Conservation (phyloP, 2,329 filamentous ascomycete species). For the Diplodia intermedia region DNA sequence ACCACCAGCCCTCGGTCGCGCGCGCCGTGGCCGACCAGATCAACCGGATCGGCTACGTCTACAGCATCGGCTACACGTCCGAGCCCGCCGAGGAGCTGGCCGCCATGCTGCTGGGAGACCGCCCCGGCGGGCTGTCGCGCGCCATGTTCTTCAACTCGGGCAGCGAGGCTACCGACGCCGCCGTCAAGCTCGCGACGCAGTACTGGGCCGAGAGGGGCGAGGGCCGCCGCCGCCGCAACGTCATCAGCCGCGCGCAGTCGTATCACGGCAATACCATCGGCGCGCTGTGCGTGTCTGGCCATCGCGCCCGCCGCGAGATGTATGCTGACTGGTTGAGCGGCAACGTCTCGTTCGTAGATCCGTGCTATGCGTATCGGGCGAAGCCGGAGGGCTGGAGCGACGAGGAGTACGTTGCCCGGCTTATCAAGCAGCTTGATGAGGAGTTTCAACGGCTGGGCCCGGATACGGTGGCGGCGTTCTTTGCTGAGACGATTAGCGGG, state of each 20-base stretch:
- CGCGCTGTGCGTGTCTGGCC: slow-evolving; percentile 52
- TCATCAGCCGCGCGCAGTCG: slow-evolving; percentile 55
- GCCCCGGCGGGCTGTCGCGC: slow-evolving; percentile 28
- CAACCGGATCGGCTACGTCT: slow-evolving; percentile 31
- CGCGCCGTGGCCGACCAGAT: slow-evolving; percentile 29
- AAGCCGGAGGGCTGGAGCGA: slow-evolving; percentile 47
- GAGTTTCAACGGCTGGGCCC: slow-evolving; percentile 51
- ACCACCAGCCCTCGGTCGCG: slow-evolving; percentile 31
- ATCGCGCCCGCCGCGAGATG: slow-evolving; percentile 44
- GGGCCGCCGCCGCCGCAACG: slow-evolving; percentile 44
- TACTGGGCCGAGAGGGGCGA: slow-evolving; percentile 52
- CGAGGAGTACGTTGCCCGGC: slow-evolving; percentile 49
- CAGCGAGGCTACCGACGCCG: slow-evolving; percentile 55
- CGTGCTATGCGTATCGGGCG: slow-evolving; percentile 48
- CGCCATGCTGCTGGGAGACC: slow-evolving; percentile 21
- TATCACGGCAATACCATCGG: slow-evolving; percentile 62
- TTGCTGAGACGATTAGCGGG: slow-evolving; percentile 60
- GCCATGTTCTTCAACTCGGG: slow-evolving; percentile 34
- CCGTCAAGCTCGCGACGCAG: slow-evolving; percentile 58
- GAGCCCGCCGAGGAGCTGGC: slow-evolving; percentile 29
- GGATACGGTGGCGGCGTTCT: slow-evolving; percentile 56
- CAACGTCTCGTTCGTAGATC: slow-evolving; percentile 41
- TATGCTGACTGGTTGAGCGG: slow-evolving; percentile 44
- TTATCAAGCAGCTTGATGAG: slow-evolving; percentile 51
- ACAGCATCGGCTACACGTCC: slow-evolving; percentile 30